Evolutionary conservation across 768 basidiomycete genomes (phyloP), one percentile per base, ranked within the genome.

Genomic region (Porphyrellus cyaneotinctus): DNA sequence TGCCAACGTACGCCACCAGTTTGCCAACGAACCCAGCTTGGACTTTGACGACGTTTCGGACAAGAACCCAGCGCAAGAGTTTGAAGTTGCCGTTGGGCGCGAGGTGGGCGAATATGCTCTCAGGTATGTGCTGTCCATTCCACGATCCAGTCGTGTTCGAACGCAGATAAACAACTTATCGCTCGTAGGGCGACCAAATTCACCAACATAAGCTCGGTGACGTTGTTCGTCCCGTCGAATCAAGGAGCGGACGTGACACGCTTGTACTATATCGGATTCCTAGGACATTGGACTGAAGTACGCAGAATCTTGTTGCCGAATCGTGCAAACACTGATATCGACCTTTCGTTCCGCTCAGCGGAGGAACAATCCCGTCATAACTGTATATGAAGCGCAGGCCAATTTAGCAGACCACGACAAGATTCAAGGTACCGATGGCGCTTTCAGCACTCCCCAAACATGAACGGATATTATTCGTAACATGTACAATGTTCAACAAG

Each of bases 91-190:
- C 0, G 78, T 85, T 59, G 81, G 82, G 13, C 75, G 83, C 52
- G 89, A 91, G 49, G 79, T 91, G 13, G 91, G 88, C 36, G 91
- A 95, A 68, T 95, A 95, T 64, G 75, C 84, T 36, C 75, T 95
- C 51, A 89, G 87, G 94, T 87, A 65, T 52, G 78, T 70, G 22
- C 22, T n/a, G n/a, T n/a, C n/a, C n/a, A n/a, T n/a, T n/a, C n/a
- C 24, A 6, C 24, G 32, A 12, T n/a, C 18, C 15, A 26, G 20
- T 18, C 15, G 37, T 30, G 20, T 13, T 20, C 22, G 50, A 36
- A 10, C 48, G 36, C 15, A 17, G 15, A 41, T 39, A 28, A 6
- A 41, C 28, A 15, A 23, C 23, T n/a, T 10, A 50, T 23, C 13
- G 3, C 24, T 18, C 45, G 22, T 51, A 95, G 93, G 72, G 79